Percentiles rank a stretch among this genome's conserved stretches.
Evolutionary conservation across 2,329 filamentous ascomycete genomes (phyloP).

Genomic region (Alternaria gaisen): DNA sequence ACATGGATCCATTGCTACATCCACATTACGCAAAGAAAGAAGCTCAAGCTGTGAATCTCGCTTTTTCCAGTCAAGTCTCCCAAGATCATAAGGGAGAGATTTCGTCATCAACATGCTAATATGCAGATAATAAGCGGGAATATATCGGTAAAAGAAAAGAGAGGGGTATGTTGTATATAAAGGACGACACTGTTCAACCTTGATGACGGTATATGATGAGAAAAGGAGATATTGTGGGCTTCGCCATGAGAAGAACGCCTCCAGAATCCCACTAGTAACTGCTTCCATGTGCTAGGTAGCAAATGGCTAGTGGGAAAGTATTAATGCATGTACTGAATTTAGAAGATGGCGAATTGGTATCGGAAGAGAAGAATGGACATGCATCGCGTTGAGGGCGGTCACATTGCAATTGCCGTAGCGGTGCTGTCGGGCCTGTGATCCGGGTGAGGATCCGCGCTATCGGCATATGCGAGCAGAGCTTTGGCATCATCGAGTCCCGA

Average conservation of each 20-base stretch:
- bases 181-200: background rate
- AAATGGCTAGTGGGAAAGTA: background rate
- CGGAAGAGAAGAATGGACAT: background rate
- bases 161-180: slow-evolving; percentile 15
- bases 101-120: slow-evolving; percentile 5
- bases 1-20: background rate
- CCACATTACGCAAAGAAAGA: slow-evolving; percentile 2
- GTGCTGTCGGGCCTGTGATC: slow-evolving; percentile 19
- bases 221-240: background rate
- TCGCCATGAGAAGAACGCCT: slow-evolving; percentile 1
- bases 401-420: slow-evolving; percentile 14
- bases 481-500: slow-evolving; percentile 49
- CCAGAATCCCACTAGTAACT: background rate
- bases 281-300: background rate
- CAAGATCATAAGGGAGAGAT: background rate
- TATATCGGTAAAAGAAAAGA: background rate
- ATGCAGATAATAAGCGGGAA: slow-evolving; percentile 1
- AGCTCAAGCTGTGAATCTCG: background rate
- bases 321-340: slow-evolving; percentile 7
- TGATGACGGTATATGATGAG: slow-evolving; percentile 3
- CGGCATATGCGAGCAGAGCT: slow-evolving; percentile 45
- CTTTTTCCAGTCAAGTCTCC: background rate
- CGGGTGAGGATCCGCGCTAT: slow-evolving; percentile 26
- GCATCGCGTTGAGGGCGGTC: background rate
- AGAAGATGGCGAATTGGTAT: background rate